Evolutionary conservation across 2,329 filamentous ascomycete genomes (phyloP), one percentile per base, ranked within the genome.

Genomic region (Amauroascus niger): DNA sequence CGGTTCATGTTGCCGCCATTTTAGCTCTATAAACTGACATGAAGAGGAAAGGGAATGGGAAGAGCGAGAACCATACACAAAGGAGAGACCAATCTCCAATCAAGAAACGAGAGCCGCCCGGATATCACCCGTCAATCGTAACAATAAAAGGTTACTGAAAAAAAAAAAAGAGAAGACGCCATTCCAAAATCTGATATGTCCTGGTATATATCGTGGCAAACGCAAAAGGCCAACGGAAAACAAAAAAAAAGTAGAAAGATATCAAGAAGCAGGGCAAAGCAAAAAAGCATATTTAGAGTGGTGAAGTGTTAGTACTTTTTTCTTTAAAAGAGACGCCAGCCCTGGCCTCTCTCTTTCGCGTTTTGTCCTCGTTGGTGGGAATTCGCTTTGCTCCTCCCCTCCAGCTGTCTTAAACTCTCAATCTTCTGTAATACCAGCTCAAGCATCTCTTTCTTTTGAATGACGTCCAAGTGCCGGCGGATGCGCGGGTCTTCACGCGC

Each of bases 371-470:
- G 64, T 35, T 70, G 67, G 39, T 74, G 65, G 51, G 64, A 62
- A 48, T 63, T 65, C 18, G 81, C 76, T 64, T 82, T 81, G 60
- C 85, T 84, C 52, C 85, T 76, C 8, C 84, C 84, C 64, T 97
- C 90, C 7, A 98, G 75, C 63, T 90, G 85, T 55, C 87, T 79
- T 63, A 98, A 71, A 55, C 87, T 86, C 67, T 97, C 90, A 81
- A 98, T 97, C 77, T 98, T 97, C 67, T 88, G 86, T 28, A 98
- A 76, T 4, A 95, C 93, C 53, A 96, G 76, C 73, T 98, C 91
- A 3, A 98, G 78, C 55, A 96, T 76, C 64, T 96, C 90, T 71
- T 98, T 98, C 60, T 90, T 79, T 58, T 84, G 80, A 60, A 97
- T 95, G 22, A 97, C 83, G 62, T 98, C 94, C 41, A 98, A 76